A percentile compares a stretch with the other conserved stretches of the same genome.
These are phyloP conservation scores for Huntiella omanensis DNA, from an alignment of 2,329 filamentous ascomycete species.

Conservation along the genomic window DNA sequence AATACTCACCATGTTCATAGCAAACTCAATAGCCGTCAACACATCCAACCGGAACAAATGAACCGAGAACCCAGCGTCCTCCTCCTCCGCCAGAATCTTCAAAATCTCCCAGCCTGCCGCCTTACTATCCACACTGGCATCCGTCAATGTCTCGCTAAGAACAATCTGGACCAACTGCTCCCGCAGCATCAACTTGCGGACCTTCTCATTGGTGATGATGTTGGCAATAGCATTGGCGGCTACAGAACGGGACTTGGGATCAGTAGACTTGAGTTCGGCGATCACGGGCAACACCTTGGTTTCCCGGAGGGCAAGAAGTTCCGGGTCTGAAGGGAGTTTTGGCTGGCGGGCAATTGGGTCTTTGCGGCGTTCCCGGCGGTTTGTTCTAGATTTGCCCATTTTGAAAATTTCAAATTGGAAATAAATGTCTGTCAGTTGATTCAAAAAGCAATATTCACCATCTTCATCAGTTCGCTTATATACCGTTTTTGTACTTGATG, in stretches of 20 bases:
- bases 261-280: slow-evolving; percentile 37
- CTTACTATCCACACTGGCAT: slow-evolving; percentile 41
- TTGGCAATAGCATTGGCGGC: slow-evolving; percentile 42
- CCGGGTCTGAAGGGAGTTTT: slow-evolving; percentile 44
- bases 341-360: slow-evolving; percentile 38
- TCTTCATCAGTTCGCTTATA: neutral
- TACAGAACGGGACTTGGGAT: slow-evolving; percentile 37
- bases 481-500: neutral
- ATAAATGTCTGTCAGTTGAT: no score
- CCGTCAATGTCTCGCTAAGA: slow-evolving; percentile 44
- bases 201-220: slow-evolving; percentile 41
- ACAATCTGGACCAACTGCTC: slow-evolving; percentile 47
- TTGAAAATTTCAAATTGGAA: neutral
- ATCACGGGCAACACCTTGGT: slow-evolving; percentile 44
- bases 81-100: slow-evolving; percentile 39
- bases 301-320: slow-evolving; percentile 43
- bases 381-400: slow-evolving; percentile 43
- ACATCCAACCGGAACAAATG: slow-evolving; percentile 45
- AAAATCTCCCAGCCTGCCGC: slow-evolving; percentile 51
- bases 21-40: slow-evolving; percentile 39
- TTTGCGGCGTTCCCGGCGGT: slow-evolving; percentile 28
- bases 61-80: slow-evolving; percentile 47
- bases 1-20: slow-evolving; percentile 29
- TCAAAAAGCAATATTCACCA: neutral
- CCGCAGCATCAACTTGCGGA: slow-evolving; percentile 44